Evolutionary conservation across 2,329 filamentous ascomycete species (phyloP).

Genomic region (Colletotrichum tabaci): DNA sequence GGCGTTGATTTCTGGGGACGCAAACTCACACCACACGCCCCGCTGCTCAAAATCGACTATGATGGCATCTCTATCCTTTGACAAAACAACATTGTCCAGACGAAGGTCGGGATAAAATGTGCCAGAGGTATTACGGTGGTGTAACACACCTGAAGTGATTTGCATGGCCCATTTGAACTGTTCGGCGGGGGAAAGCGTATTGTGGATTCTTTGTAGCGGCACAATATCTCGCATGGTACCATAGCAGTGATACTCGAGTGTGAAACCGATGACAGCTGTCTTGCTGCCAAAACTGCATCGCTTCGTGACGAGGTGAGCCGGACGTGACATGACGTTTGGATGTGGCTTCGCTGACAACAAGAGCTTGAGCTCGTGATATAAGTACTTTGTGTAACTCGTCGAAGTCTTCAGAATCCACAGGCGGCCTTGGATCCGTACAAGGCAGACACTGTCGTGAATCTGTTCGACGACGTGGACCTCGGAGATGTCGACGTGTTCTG

Average conservation of each 20-base stretch:
- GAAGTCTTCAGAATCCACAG: conserved; percentile 72
- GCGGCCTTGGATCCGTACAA: conserved; percentile 61
- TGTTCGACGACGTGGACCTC: conserved; percentile 66
- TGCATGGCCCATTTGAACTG: conserved; percentile 70
- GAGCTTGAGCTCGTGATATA: conserved; percentile 73
- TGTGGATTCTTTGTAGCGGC: conserved; percentile 65
- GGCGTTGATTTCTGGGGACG: conserved; percentile 72
- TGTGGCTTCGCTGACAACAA: conserved; percentile 68
- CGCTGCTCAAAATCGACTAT: conserved; percentile 76
- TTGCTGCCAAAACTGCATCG: conserved; percentile 70
- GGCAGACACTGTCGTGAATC: conserved; percentile 72
- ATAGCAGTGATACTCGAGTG: conserved; percentile 66
- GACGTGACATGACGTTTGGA: conserved; percentile 66
- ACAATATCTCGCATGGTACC: conserved; percentile 70
- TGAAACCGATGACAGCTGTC: conserved; percentile 69
- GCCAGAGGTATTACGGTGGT: conserved; percentile 61
- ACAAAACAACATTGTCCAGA: conserved; percentile 72
- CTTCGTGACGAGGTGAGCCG: conserved; percentile 70
- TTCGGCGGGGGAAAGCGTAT: conserved; percentile 57
- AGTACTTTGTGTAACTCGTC: conserved; percentile 70
- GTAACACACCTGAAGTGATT: conserved; percentile 65
- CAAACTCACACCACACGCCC: conserved; percentile 75
- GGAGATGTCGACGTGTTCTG: conserved; percentile 64
- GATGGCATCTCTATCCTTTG: conserved; percentile 61
- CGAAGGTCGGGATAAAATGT: conserved; percentile 73